Conservation (phyloP, 2,329 filamentous ascomycete species). For the Cordyceps tenuipes region DNA sequence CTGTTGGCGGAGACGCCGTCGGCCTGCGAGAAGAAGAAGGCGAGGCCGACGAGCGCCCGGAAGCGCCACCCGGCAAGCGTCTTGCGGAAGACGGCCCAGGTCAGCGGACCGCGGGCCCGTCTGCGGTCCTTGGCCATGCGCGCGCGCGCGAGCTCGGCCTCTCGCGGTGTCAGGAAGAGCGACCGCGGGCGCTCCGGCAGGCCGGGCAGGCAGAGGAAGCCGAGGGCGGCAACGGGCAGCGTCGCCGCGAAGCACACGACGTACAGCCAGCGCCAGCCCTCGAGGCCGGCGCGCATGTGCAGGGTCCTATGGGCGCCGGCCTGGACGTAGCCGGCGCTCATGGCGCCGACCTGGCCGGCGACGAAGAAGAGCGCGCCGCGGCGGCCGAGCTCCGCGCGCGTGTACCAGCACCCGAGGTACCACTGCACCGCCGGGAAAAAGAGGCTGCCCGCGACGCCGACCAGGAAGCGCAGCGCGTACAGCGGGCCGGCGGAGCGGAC, state of each 20-base stretch:
- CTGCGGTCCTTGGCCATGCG: slow-evolving; percentile 24
- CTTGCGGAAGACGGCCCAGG: slow-evolving; percentile 16
- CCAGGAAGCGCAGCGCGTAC: slow-evolving; percentile 32
- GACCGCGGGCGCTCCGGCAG: slow-evolving; percentile 21
- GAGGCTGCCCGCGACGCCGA: slow-evolving; percentile 28
- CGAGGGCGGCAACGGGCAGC: slow-evolving; percentile 23
- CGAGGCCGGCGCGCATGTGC: slow-evolving; percentile 26
- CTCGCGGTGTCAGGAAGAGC: slow-evolving; percentile 20
- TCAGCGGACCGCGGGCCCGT: slow-evolving; percentile 21
- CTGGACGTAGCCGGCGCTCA: slow-evolving; percentile 37
- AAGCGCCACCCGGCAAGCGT: slow-evolving; percentile 25
- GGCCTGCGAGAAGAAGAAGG: slow-evolving; percentile 23
- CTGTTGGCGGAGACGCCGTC: slow-evolving; percentile 26
- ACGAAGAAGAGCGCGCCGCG: slow-evolving; percentile 33
- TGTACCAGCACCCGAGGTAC: slow-evolving; percentile 35
- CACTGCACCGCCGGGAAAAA: slow-evolving; percentile 27
- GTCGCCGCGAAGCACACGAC: slow-evolving; percentile 32
- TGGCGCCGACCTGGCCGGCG: slow-evolving; percentile 33
- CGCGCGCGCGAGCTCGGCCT: slow-evolving; percentile 21
- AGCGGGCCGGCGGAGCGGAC: slow-evolving; percentile 25
- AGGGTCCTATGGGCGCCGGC: slow-evolving; percentile 30
- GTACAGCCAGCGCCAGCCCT: slow-evolving; percentile 39
- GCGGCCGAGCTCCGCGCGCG: slow-evolving; percentile 29
- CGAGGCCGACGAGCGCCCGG: slow-evolving; percentile 21
- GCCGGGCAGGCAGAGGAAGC: slow-evolving; percentile 26